Evolutionary conservation across 345 rosid genomes (phyloP).

Genomic region (Litchi chinensis): DNA sequence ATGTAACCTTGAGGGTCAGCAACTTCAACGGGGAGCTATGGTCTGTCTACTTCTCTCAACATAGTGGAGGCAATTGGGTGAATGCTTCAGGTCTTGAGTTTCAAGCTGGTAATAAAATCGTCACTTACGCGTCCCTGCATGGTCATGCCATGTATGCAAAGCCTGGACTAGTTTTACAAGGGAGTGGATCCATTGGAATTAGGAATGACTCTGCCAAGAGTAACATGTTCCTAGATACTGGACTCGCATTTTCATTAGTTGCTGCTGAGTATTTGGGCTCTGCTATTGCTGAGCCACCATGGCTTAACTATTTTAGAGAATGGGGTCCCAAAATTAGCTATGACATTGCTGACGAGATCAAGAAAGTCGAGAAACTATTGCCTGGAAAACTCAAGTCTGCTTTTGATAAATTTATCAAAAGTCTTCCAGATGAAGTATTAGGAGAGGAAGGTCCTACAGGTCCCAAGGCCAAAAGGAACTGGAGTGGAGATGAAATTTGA

Average conservation of each 20-base stretch:
- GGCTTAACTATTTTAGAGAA: constrained; percentile 65
- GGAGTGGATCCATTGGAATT: constrained; percentile 55
- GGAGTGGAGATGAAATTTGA: constrained; percentile 67
- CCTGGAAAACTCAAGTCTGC: constrained; percentile 50
- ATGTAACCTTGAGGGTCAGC: constrained; percentile 70
- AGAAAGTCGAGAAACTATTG: constrained; percentile 45
- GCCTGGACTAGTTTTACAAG: constrained; percentile 83
- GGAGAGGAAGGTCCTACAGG: constrained; percentile 93
- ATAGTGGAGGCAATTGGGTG: constrained; percentile 76
- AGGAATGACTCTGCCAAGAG: constrained; percentile 81
- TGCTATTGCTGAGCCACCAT: constrained; percentile 48
- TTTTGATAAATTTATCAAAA: constrained; percentile 43
- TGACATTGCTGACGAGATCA: constrained; percentile 41
- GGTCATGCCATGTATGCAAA: constrained; percentile 83
- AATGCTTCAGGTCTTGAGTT: constrained; percentile 65
- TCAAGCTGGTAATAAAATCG: constrained; percentile 54
- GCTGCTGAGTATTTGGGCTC: constrained; percentile 60
- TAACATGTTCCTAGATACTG: constrained; percentile 48
- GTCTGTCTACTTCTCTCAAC: constrained; percentile 60
- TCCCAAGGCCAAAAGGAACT: constrained; percentile 66
- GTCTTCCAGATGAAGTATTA: constrained; percentile 58
- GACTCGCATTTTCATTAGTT: constrained; percentile 37
- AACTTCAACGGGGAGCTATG: constrained; percentile 70
- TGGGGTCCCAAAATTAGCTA: constrained; percentile 85
- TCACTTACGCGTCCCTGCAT: constrained; percentile 61